These are phyloP conservation scores for Casaregolazyma suthepensis DNA, from an alignment of 1,139 yeast genomes.

Conservation along the genomic window DNA sequence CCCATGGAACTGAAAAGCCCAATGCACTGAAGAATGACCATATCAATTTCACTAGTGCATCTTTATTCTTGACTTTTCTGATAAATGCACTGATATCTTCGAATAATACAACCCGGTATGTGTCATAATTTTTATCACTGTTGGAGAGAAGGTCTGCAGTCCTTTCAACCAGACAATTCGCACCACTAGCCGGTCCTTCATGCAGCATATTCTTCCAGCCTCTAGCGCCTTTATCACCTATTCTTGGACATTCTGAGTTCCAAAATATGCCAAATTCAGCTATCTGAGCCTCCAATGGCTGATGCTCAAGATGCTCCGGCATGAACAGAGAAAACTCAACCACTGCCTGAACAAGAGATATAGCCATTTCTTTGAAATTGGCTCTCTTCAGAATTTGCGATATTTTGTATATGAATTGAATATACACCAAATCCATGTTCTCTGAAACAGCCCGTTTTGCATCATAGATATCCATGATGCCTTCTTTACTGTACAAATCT, in stretches of 20 bases:
- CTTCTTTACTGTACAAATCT: constrained; percentile 1
- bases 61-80: not conserved
- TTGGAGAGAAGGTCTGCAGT: not conserved
- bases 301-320: constrained; percentile 9
- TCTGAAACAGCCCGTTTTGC: not conserved
- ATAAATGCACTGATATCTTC: constrained; percentile 9
- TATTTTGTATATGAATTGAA: constrained; percentile 12
- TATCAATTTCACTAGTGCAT: not conserved
- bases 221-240: constrained; percentile 19
- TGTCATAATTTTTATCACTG: constrained; percentile 7
- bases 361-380: constrained; percentile 19
- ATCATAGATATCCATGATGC: not conserved
- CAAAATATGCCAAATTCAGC: constrained; percentile 17
- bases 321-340: constrained; percentile 17
- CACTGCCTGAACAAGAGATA: constrained; percentile 18
- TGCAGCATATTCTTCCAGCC: constrained; percentile 13
- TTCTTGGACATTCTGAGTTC: constrained; percentile 19
- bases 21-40: not conserved
- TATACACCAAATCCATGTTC: not conserved
- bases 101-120: constrained; percentile 12
- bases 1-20: not conserved
- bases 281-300: not conserved
- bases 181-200: not conserved
- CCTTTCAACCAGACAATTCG: constrained; percentile 1
- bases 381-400: constrained; percentile 15